These are phyloP conservation scores for Oldenlandia corymbosa DNA, from an alignment of 257 asterid species.

Conservation along the genomic window DNA sequence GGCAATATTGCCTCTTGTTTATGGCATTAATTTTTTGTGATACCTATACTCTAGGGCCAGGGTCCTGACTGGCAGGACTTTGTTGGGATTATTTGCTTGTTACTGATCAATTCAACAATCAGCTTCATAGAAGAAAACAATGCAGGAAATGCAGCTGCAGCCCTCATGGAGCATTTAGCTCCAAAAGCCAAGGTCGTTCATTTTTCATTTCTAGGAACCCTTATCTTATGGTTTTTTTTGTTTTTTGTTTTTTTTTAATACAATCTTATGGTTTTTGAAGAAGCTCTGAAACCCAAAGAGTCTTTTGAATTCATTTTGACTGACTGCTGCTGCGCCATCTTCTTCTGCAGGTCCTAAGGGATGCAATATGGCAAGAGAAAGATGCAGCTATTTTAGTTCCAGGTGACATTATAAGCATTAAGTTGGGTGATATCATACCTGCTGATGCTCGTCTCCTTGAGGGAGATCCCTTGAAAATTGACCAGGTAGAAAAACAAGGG, in stretches of 20 bases:
- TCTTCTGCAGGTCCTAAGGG: conserved; percentile 21
- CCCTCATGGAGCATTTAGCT: conserved; percentile 30
- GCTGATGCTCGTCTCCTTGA: conserved; percentile 30
- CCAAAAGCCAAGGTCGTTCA: conserved; percentile 29
- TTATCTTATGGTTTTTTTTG: background rate
- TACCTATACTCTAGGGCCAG: conserved; percentile 21
- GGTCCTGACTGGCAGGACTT: conserved; percentile 31
- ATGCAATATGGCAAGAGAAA: conserved; percentile 24
- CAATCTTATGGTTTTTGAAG: no score
- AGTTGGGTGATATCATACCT: conserved; percentile 30
- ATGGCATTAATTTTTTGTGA: background rate
- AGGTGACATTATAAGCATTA: conserved; percentile 30
- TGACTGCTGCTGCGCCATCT: no score
- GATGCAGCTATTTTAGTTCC: conserved; percentile 26
- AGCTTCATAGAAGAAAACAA: conserved; percentile 29
- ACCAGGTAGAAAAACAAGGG: conserved; percentile 28
- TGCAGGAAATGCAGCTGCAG: conserved; percentile 32
- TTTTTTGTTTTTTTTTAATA: no score
- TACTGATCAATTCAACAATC: conserved; percentile 22
- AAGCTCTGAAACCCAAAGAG: no score
- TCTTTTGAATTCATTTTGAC: no score
- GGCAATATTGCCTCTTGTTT: background rate
- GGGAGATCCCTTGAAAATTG: conserved; percentile 25
- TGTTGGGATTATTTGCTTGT: conserved; percentile 21
- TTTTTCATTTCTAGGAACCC: background rate